A percentile compares a stretch with the other conserved stretches of the same genome.
phyloP scores from a whole-genome alignment of 2,329 filamentous ascomycete species.

The Ramularia endophylla region DNA sequence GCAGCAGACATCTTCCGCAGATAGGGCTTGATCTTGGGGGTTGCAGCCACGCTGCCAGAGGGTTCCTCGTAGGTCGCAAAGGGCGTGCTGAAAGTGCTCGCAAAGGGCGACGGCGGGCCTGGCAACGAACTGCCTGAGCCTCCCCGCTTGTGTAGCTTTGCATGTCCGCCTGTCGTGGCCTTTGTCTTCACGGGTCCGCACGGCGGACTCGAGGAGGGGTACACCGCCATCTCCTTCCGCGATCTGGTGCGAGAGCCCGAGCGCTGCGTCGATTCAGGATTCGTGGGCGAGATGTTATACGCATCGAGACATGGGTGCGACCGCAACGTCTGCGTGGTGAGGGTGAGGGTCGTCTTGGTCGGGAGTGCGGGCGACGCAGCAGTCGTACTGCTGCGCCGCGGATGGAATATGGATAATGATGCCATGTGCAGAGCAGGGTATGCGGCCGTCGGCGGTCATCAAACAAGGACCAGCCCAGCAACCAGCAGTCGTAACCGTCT shows the following conservation, averaged over 20 bases:
- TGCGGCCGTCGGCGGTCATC: no score
- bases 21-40: slow-evolving; percentile 49
- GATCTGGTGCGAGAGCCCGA: slow-evolving; percentile 4
- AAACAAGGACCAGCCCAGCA: no score
- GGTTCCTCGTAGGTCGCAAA: slow-evolving; percentile 28
- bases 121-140: slow-evolving; percentile 24
- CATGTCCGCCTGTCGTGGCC: slow-evolving; percentile 17
- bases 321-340: no score
- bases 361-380: no score
- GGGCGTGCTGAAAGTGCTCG: slow-evolving; percentile 24
- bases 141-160: slow-evolving; percentile 29
- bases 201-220: background rate
- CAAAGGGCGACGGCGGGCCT: slow-evolving; percentile 20
- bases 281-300: no score
- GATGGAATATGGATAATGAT: no score
- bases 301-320: no score
- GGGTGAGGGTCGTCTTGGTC: no score
- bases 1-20: slow-evolving; percentile 48
- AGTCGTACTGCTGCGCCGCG: no score
- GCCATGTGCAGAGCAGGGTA: no score
- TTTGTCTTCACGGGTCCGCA: slow-evolving; percentile 3
- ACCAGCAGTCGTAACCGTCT: no score
- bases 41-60: slow-evolving; percentile 3
- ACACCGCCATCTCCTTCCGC: slow-evolving; percentile 6
- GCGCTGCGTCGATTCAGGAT: slow-evolving; percentile 4